Evolutionary conservation across 2,329 filamentous ascomycete species (phyloP).

Genomic region (Exophiala sideris): DNA sequence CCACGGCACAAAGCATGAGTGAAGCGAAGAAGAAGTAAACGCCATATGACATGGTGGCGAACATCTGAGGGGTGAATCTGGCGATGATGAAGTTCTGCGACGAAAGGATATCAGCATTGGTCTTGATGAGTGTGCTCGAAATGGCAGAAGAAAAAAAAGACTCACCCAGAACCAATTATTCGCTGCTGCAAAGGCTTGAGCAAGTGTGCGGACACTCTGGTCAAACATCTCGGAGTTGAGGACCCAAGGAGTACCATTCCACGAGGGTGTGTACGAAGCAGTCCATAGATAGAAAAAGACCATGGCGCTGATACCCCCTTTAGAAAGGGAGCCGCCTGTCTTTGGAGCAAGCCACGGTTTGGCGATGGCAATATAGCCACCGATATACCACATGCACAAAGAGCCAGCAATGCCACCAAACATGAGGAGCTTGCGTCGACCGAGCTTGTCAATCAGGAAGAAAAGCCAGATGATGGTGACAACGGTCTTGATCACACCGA

Average conservation of each 20-base stretch:
- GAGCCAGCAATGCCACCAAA: constrained; percentile 62
- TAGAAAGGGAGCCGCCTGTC: constrained; percentile 36
- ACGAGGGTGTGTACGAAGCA: constrained; percentile 66
- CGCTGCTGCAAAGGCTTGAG: constrained; percentile 67
- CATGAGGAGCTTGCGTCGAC: constrained; percentile 62
- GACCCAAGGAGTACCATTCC: constrained; percentile 75
- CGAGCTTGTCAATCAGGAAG: constrained; percentile 63
- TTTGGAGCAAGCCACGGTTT: constrained; percentile 32
- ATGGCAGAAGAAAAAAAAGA: constrained; percentile 61
- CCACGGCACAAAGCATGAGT: constrained; percentile 56
- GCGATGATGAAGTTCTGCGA: constrained; percentile 21
- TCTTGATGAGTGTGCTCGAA: constrained; percentile 35
- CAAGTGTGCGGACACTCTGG: constrained; percentile 64
- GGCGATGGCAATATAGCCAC: constrained; percentile 55
- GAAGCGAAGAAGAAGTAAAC: constrained; percentile 68
- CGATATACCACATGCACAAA: constrained; percentile 63
- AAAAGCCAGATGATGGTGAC: constrained; percentile 68
- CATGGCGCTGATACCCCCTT: constrained; percentile 58
- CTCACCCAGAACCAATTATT: constrained; percentile 64
- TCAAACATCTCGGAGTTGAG: constrained; percentile 64
- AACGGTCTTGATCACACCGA: constrained; percentile 71
- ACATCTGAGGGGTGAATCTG: constrained; percentile 39
- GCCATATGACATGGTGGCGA: constrained; percentile 50
- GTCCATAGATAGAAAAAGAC: constrained; percentile 72
- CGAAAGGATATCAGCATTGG: neutral